A percentile compares a stretch with the other conserved stretches of the same genome.
Conservation (phyloP, 805 yeast genomes). For the Starmerella kuoi region DNA sequence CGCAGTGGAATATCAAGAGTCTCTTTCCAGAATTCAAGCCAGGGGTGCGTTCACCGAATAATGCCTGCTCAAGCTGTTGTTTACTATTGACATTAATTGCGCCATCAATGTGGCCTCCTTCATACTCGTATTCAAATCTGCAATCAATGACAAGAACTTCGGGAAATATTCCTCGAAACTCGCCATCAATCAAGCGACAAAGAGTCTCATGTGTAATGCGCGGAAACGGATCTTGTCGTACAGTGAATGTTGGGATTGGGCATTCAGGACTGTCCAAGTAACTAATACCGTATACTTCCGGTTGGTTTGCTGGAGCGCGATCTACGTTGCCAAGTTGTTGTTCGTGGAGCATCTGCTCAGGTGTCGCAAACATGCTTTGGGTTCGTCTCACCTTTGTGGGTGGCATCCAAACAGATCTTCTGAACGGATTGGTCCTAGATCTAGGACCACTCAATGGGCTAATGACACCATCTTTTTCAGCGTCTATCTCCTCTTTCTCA, state of each 20-base stretch:
- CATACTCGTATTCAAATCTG: slow-evolving; percentile 80
- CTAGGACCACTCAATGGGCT: not conserved
- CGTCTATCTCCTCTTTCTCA: too few species aligned
- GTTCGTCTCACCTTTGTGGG: slow-evolving; percentile 41
- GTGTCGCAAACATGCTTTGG: slow-evolving; percentile 56
- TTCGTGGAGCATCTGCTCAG: slow-evolving; percentile 35
- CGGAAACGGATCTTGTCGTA: slow-evolving; percentile 52
- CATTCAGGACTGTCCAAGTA: slow-evolving; percentile 21
- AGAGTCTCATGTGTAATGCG: slow-evolving; percentile 51
- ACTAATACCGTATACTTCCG: slow-evolving; percentile 15
- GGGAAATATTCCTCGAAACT: slow-evolving; percentile 41
- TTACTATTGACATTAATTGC: slow-evolving; percentile 69
- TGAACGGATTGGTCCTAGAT: not conserved
- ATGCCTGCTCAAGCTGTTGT: slow-evolving; percentile 48
- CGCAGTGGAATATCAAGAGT: slow-evolving; percentile 82
- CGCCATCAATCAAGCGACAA: slow-evolving; percentile 46
- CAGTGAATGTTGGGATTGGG: slow-evolving; percentile 34
- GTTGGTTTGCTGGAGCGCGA: slow-evolving; percentile 7
- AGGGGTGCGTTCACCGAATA: slow-evolving; percentile 28
- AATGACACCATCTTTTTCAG: too few species aligned
- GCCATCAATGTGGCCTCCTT: slow-evolving; percentile 82
- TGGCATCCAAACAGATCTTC: slow-evolving; percentile 9
- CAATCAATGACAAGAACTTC: slow-evolving; percentile 64
- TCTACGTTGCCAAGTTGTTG: slow-evolving; percentile 24
- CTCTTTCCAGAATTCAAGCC: slow-evolving; percentile 26